These are phyloP conservation scores for Neonectria sp. DNA, from an alignment of 2,329 filamentous ascomycete genomes.

Conservation along the genomic window DNA sequence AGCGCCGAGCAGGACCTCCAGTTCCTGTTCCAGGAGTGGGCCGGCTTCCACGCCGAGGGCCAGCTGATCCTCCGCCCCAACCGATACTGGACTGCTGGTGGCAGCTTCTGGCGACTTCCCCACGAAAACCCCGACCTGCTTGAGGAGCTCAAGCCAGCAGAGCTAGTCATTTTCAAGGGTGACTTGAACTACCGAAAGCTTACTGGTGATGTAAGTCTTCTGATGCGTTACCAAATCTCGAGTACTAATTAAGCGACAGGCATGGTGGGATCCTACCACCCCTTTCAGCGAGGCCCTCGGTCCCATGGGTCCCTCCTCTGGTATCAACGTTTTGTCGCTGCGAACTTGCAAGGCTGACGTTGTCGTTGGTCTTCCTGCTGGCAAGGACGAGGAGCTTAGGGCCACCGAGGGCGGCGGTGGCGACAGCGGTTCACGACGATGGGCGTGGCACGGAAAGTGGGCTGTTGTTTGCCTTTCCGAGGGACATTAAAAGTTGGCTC, in stretches of 20 bases:
- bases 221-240: neutral
- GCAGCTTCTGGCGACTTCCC: constrained; percentile 92
- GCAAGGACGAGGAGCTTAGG: constrained; percentile 86
- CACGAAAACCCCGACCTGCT: constrained; percentile 75
- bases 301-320: constrained; percentile 85
- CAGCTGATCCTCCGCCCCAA: constrained; percentile 88
- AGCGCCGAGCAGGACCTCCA: constrained; percentile 77
- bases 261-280: constrained; percentile 86
- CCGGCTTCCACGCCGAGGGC: constrained; percentile 83
- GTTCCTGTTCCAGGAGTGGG: constrained; percentile 89
- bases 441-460: constrained; percentile 98
- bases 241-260: constrained; percentile 46
- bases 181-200: constrained; percentile 97
- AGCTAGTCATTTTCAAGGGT: constrained; percentile 96
- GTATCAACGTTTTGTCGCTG: constrained; percentile 87
- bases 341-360: constrained; percentile 98
- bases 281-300: constrained; percentile 89
- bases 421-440: constrained; percentile 80
- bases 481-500: constrained; percentile 46
- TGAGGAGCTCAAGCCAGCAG: constrained; percentile 84
- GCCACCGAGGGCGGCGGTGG: constrained; percentile 78
- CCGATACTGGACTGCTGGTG: constrained; percentile 90
- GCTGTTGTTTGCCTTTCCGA: constrained; percentile 79
- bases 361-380: constrained; percentile 87
- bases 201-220: constrained; percentile 81